Evolutionary conservation across 208 protist genomes (phyloP).

Genomic region (Trypanosoma lewisi): DNA sequence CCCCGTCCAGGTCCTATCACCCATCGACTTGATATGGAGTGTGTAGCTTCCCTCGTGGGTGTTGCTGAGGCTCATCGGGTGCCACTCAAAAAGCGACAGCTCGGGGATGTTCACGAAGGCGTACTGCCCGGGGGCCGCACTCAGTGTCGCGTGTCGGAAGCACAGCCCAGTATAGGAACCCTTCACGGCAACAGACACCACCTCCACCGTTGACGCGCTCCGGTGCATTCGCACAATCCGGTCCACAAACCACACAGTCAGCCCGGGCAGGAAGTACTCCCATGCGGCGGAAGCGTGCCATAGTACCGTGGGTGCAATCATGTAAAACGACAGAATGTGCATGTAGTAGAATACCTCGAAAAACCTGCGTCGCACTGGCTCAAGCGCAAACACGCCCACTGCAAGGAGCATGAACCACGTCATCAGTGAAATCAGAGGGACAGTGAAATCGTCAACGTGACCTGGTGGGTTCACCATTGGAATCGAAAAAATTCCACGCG

Average conservation of each 20-base stretch:
- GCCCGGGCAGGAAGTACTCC: slow-evolving; percentile 57
- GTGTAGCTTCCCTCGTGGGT: slow-evolving; percentile 3
- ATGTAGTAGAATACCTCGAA: slow-evolving; percentile 76
- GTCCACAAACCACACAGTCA: slow-evolving; percentile 54
- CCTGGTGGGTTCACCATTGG: slow-evolving; percentile 3
- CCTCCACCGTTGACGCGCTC: slow-evolving; percentile 22
- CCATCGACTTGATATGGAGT: slow-evolving; percentile 57
- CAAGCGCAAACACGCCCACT: slow-evolving; percentile 46
- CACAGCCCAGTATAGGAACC: slow-evolving; percentile 11
- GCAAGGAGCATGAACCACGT: slow-evolving; percentile 41
- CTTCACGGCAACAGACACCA: slow-evolving; percentile 9
- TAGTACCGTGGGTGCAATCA: slow-evolving; percentile 44
- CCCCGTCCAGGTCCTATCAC: slow-evolving; percentile 42
- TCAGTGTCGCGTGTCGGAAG: slow-evolving; percentile 19
- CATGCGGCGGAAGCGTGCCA: slow-evolving; percentile 53
- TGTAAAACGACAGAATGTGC: slow-evolving; percentile 48
- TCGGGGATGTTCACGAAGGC: slow-evolving; percentile 56
- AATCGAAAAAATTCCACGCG: slow-evolving; percentile 31
- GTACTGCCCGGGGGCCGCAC: slow-evolving; percentile 29
- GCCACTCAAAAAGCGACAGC: slow-evolving; percentile 61
- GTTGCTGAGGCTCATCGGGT: slow-evolving; percentile 56
- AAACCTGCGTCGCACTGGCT: slow-evolving; percentile 40
- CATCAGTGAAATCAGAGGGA: slow-evolving; percentile 37
- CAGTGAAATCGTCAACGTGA: slow-evolving; percentile 29
- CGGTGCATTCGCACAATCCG: slow-evolving; percentile 46